Evolutionary conservation across 768 basidiomycete genomes (phyloP).

Genomic region (Tricholoma sp.): DNA sequence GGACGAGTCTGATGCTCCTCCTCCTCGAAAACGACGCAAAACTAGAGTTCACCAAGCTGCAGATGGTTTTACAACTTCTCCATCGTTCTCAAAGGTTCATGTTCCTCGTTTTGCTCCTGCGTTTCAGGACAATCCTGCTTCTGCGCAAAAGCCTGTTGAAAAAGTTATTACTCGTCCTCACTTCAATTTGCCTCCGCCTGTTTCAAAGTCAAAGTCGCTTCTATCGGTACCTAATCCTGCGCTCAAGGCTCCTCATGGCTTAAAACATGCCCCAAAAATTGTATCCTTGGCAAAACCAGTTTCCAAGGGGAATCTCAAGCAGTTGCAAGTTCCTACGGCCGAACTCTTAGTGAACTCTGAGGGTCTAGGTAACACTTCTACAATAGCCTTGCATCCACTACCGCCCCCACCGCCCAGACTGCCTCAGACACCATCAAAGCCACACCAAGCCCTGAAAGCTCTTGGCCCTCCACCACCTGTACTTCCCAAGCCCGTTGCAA

Average conservation of each 20-base stretch:
- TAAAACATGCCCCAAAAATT: background rate
- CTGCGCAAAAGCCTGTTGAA: background rate
- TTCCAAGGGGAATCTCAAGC: conserved; percentile 10
- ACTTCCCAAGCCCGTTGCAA: conserved; percentile 11
- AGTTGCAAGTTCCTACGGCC: conserved; percentile 7
- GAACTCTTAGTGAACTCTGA: background rate
- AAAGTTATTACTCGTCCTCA: background rate
- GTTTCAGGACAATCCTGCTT: conserved; percentile 6
- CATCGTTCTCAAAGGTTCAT: conserved; percentile 2
- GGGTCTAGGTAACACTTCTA: background rate
- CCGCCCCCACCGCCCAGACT: conserved; percentile 7
- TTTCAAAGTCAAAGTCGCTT: conserved; percentile 1
- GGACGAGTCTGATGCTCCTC: conserved; percentile 9
- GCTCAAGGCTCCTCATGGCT: background rate
- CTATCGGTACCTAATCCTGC: background rate
- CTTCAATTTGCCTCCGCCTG: background rate
- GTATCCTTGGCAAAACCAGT: conserved; percentile 1
- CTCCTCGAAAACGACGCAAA: conserved; percentile 14
- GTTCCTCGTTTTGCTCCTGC: conserved; percentile 13
- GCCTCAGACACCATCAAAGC: conserved; percentile 11
- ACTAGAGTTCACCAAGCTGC: conserved; percentile 13
- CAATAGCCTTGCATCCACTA: background rate
- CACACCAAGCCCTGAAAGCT: conserved; percentile 12
- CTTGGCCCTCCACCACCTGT: conserved; percentile 25
- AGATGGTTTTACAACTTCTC: conserved; percentile 14